Base-by-base conservation (phyloP, 176 grass and related monocot species). In the Triticum urartu region DNA sequence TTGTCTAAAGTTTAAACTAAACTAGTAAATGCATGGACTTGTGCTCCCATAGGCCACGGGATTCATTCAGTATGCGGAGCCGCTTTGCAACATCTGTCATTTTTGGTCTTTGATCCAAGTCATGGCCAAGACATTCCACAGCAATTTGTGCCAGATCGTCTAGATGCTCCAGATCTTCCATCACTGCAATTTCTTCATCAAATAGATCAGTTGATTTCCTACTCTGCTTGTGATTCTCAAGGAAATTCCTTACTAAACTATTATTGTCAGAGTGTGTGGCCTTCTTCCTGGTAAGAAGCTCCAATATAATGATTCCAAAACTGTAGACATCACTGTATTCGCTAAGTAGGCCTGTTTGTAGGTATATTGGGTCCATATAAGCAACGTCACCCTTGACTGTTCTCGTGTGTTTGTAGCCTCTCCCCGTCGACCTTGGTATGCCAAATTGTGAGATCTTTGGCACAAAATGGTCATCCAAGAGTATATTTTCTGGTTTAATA, bases 341-440 rank as follows among this genome's bases (percentile, higher is more conserved):
- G 1, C 30, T 34, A 6, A 9, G 1, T 2, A 0, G 4, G 14
- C 65, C 30, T 18, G 65, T 68, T 8, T 68, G 6, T 0, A 18
- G 14, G 3, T 9, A 69, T 38, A 69, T 3, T 0, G 67, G 33
- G 21, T 69, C 67, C 17, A 0, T 69, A 4, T 68, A 68, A 8
- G 9, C 0, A 3, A 43, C 11, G 42, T 43, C 10, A 43, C 0
- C 3, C 0, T 3, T 11, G 42, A 3, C 5, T 34, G 4, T 5
- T 34, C 33, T 5, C 3, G 3, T 5, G 33, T 34, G 33, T 34
- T 34, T 4, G 4, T 5, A 34, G 33, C 4, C 33, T 42, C 0
- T 42, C 2, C 2, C 39, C 0, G 1, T 43, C 9, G 11, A 3
- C 0, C 9, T 45, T 45, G 42, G 11, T 0, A 11, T 7, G 10